Evolutionary conservation across 331 rosid genomes (phyloP), one percentile per base, ranked within the genome.

Genomic region (Cydonia oblonga): DNA sequence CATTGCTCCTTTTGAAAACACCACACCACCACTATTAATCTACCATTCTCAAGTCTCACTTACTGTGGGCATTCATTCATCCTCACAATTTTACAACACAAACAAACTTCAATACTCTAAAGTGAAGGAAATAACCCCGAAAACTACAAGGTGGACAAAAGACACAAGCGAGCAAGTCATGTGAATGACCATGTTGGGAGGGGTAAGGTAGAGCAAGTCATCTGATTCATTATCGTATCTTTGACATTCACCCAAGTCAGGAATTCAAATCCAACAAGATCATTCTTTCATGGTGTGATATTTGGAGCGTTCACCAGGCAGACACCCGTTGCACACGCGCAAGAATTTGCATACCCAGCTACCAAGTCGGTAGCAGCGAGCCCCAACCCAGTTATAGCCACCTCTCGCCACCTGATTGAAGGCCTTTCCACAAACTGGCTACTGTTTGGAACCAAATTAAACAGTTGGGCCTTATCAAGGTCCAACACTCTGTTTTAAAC

Each of bases 341-440:
- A 80, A 33, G 95, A 85, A 69, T 81, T 87, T 22, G 84, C 91
- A 83, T 89, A 93, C 64, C 74, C 81, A 72, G 77, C 64, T 73
- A 93, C 98, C 98, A 73, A 93, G 89, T 4, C 91, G 85, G 77
- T 95, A 93, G 82, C 98, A 91, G 85, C 96, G 88, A 71, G 89
- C 70, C 69, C 95, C 98, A 81, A 87, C 89, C 97, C 97, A 93
- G 77, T 91, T 87, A 79, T 93, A 72, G 98, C 98, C 71, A 89
- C 87, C 88, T 91, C 98, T 63, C 96, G 84, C 98, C 98, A 93
- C 53, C 89, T 79, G 12, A 84, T 87, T 13, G 98, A 93, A 25
- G 98, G 98, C 97, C 86, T 90, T 86, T 93, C 98, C 74, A 87
- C 82, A 75, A 91, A 93, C 64, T 68, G 66, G 80, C 98, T 33